These are phyloP conservation scores for Solanum neorickii DNA, from an alignment of 257 asterid genomes.

Conservation along the genomic window DNA sequence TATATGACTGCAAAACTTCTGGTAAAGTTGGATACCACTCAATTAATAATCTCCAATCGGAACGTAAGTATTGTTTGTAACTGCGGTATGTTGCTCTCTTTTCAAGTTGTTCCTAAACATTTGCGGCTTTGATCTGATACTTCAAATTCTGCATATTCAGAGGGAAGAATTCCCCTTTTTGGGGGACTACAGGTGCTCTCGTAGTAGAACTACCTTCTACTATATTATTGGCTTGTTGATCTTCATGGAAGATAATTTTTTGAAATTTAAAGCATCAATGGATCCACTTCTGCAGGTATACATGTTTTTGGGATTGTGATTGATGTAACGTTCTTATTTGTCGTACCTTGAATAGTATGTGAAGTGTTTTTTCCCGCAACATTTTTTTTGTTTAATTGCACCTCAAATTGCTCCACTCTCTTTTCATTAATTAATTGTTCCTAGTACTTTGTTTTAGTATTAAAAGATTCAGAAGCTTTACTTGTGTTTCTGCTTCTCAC, in stretches of 20 bases:
- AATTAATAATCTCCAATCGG: slow-evolving; percentile 74
- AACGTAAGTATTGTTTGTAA: slow-evolving; percentile 40
- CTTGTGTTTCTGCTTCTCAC: neutral
- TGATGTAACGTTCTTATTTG: neutral
- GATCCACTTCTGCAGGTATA: slow-evolving; percentile 76
- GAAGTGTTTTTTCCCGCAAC: no score
- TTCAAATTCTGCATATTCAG: slow-evolving; percentile 18
- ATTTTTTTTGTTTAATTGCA: neutral
- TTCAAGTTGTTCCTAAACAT: neutral
- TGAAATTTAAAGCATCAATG: slow-evolving; percentile 88
- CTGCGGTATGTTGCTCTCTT: neutral
- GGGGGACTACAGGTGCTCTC: slow-evolving; percentile 73
- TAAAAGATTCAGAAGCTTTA: neutral
- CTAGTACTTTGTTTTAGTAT: neutral
- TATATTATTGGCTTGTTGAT: slow-evolving; percentile 85
- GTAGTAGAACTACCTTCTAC: slow-evolving; percentile 88
- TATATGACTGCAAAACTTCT: slow-evolving; percentile 94
- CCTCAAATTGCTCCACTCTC: neutral
- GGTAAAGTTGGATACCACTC: slow-evolving; percentile 86
- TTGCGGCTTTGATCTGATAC: neutral
- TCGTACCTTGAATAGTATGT: neutral
- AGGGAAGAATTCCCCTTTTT: slow-evolving; percentile 92
- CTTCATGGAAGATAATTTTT: slow-evolving; percentile 76
- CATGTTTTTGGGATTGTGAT: neutral
- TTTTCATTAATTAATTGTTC: neutral